phyloP scores from a whole-genome alignment of 148 eudicot genomes.

The Simmondsia chinensis region DNA sequence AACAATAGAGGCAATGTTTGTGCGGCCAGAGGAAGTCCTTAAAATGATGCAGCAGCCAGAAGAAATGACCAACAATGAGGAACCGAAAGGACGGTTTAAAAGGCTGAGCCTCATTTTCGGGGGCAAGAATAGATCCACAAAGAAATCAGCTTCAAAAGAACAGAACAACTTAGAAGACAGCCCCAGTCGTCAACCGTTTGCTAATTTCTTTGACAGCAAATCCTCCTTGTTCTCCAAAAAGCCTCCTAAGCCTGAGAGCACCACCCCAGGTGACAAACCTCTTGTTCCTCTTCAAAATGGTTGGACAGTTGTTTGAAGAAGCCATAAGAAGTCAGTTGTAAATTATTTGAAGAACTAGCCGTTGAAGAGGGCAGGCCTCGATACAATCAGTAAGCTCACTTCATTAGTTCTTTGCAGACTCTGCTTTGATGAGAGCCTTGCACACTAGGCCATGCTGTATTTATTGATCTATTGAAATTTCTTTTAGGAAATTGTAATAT shows the following conservation, averaged over 20 bases:
- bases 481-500: no score
- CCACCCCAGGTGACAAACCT: slow-evolving; percentile 34
- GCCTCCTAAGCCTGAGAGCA: slow-evolving; percentile 62
- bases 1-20: slow-evolving; percentile 65
- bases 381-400: no score
- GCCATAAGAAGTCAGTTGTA: no score
- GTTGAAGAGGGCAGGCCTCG: no score
- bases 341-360: no score
- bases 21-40: slow-evolving; percentile 49
- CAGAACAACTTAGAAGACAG: slow-evolving; percentile 31
- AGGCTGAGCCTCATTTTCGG: slow-evolving; percentile 58
- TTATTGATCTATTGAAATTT: no score
- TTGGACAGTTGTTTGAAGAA: slow-evolving; percentile 42
- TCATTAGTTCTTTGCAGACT: no score
- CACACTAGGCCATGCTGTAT: no score
- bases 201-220: slow-evolving; percentile 22
- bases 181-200: slow-evolving; percentile 33
- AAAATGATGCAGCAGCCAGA: slow-evolving; percentile 51
- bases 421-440: no score
- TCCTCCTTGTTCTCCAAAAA: slow-evolving; percentile 62
- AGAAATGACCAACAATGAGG: slow-evolving; percentile 33
- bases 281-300: slow-evolving; percentile 33
- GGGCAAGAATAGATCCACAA: slow-evolving; percentile 34
- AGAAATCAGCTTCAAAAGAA: slow-evolving; percentile 26
- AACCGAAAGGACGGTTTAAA: slow-evolving; percentile 55